Percentiles rank a stretch among this genome's conserved stretches.
Evolutionary conservation across 2,329 filamentous ascomycete species (phyloP).

Genomic region (Colletotrichum noveboracense): DNA sequence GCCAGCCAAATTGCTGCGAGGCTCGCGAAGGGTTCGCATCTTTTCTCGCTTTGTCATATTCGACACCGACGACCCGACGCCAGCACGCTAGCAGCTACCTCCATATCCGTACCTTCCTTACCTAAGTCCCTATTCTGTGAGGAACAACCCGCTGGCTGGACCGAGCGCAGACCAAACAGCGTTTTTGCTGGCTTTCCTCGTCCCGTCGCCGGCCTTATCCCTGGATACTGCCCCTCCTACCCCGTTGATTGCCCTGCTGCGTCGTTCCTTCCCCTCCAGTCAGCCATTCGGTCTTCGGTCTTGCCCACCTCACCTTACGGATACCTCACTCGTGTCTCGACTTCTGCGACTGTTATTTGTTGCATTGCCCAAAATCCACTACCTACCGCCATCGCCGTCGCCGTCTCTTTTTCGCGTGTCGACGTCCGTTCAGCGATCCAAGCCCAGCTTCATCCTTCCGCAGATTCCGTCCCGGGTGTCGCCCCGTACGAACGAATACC

Average conservation of each 20-base stretch:
- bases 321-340: background rate
- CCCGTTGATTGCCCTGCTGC: slow-evolving; percentile 15
- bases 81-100: background rate
- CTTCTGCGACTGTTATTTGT: background rate
- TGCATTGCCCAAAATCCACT: background rate
- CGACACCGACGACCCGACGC: background rate
- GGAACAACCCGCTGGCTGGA: background rate
- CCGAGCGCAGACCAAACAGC: slow-evolving; percentile 10
- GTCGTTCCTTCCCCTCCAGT: slow-evolving; percentile 7
- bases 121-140: background rate
- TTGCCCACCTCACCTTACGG: background rate
- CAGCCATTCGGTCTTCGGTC: background rate
- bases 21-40: background rate
- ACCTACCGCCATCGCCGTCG: background rate
- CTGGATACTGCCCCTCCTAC: slow-evolving; percentile 8
- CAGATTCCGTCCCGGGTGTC: background rate
- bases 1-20: background rate
- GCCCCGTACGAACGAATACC: background rate
- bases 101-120: background rate
- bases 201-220: slow-evolving; percentile 10
- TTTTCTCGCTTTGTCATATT: background rate
- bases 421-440: background rate
- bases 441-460: background rate
- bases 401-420: background rate
- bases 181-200: slow-evolving; percentile 1